Base-by-base conservation (phyloP, 179 eudicot genomes). In the Heliamphora pulchella region DNA sequence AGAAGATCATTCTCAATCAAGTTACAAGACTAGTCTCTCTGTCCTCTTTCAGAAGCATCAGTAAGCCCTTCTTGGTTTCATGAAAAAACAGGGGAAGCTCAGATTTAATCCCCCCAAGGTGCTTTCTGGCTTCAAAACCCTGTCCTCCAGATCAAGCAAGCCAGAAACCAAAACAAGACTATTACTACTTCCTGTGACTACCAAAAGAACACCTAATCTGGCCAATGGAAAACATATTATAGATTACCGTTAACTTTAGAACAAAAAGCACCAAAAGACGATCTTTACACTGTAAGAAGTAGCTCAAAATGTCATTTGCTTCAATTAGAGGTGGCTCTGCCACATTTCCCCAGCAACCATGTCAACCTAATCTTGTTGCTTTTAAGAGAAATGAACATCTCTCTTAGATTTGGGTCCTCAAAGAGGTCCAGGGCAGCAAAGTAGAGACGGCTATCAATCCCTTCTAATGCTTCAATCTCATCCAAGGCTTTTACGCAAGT, bases 401-500 rank as follows among this genome's bases (percentile, higher is more conserved):
- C 93, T 65, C 97, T 88, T 3, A 86, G 46, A 74, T 43, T 82
- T 3, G 90, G 85, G 71, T 87, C 83, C 80, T 89, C 94, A 79
- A 92, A 89, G 48, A 92, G 89, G 86, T 92, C 94, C 87, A 92
- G 55, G 18, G 94, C 91, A 64, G 89, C 83, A 76, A 84, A 91
- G 76, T 92, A 92, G 17, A 86, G 78, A 4, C 55, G 63, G 43
- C 80, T 81, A 17, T 78, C 86, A 75, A 91, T 80, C 46, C 89
- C 91, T 83, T 84, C 85, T 69, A 88, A 76, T 7, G 80, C 88
- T 83, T 87, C 85, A 2, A 88, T 86, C 77, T 86, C 92, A 71
- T 92, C 97, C 88, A 92, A 84, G 14, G 84, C 88, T 80, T 82
- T 83, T 5, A 92, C 81, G 87, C 97, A 92, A 67, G 81, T 87